A percentile compares a stretch with the other conserved stretches of the same genome.
Conservation (phyloP, 2,329 filamentous ascomycete genomes). For the Xylaria sp. region DNA sequence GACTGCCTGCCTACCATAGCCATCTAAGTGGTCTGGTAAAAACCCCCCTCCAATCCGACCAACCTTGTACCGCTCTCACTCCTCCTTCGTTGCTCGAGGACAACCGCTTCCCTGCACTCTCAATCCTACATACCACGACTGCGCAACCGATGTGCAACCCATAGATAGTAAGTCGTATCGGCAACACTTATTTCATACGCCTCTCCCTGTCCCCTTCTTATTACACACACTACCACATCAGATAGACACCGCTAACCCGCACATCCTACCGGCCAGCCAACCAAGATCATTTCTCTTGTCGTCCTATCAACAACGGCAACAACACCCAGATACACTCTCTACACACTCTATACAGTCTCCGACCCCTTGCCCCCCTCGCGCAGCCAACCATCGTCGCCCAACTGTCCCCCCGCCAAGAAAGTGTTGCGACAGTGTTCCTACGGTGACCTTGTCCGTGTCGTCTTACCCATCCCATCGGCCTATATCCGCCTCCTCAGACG, state of each 20-base stretch:
- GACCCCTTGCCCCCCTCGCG: conserved; percentile 13
- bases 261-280: conserved; percentile 22
- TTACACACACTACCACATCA: conserved; percentile 3
- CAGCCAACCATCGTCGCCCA: conserved; percentile 36
- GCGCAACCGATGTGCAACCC: conserved; percentile 23
- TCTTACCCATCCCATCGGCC: conserved; percentile 26
- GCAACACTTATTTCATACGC: conserved; percentile 19
- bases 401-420: conserved; percentile 35
- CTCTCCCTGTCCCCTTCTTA: not conserved
- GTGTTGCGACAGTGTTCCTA: conserved; percentile 39
- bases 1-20: not conserved
- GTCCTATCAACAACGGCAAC: conserved; percentile 31
- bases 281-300: conserved; percentile 16
- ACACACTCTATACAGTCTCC: conserved; percentile 20
- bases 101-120: conserved; percentile 39
- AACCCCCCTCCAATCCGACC: conserved; percentile 15
- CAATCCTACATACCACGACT: conserved; percentile 39
- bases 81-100: conserved; percentile 40
- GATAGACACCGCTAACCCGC: conserved; percentile 15
- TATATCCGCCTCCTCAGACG: conserved; percentile 30
- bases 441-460: conserved; percentile 36
- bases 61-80: not conserved
- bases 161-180: conserved; percentile 19
- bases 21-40: not conserved
- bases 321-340: conserved; percentile 10